These are phyloP conservation scores for Suaeda aralocaspica DNA, from an alignment of 148 eudicot genomes.

Conservation along the genomic window DNA sequence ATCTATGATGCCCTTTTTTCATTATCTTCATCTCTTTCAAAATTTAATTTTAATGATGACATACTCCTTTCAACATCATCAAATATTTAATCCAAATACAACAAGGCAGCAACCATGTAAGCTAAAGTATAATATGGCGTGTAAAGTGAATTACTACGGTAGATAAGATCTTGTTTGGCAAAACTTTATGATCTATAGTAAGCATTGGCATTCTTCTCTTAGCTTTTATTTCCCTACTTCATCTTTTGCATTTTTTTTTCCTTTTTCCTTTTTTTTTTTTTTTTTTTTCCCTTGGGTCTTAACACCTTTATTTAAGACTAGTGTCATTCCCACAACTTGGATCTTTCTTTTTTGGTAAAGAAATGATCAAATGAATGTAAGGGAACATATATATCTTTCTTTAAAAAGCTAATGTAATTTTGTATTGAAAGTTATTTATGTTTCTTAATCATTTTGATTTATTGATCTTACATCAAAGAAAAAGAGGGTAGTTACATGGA, in stretches of 20 bases:
- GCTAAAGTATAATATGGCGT: conserved; percentile 12
- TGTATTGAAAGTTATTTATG: background rate
- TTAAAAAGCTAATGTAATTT: background rate
- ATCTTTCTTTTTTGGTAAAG: background rate
- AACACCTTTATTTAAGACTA: conserved; percentile 24
- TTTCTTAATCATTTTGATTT: conserved; percentile 18
- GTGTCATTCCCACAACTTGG: conserved; percentile 26
- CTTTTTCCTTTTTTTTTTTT: background rate
- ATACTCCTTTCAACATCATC: conserved; percentile 3
- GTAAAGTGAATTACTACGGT: conserved; percentile 19
- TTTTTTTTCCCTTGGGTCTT: conserved; percentile 7
- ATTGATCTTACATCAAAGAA: background rate
- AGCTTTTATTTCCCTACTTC: too few relatives aligned
- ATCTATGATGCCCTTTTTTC: background rate
- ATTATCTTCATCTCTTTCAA: background rate
- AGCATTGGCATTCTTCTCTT: conserved; percentile 13
- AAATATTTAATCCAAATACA: background rate
- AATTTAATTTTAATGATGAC: background rate
- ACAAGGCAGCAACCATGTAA: background rate
- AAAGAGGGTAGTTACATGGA: conserved; percentile 10
- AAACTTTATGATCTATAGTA: conserved; percentile 17
- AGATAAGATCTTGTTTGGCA: conserved; percentile 25
- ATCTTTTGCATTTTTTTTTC: background rate
- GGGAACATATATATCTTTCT: background rate
- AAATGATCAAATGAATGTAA: background rate